These are phyloP conservation scores for Sporothrix brunneoviolacea DNA, from an alignment of 2,329 filamentous ascomycete species.

Conservation along the genomic window DNA sequence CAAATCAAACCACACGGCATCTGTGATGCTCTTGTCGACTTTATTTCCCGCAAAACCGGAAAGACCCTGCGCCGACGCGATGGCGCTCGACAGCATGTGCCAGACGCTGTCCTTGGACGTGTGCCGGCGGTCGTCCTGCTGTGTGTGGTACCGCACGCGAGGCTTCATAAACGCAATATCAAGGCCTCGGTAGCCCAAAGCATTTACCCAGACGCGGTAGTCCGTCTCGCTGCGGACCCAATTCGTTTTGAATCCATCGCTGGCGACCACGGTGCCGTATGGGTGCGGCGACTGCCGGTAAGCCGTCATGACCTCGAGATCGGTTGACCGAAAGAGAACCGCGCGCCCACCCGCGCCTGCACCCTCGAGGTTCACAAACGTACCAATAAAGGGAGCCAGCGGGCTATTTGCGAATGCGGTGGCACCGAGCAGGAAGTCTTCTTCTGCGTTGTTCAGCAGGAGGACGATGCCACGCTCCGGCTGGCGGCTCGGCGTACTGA, in stretches of 20 bases:
- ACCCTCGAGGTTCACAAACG: slow-evolving; percentile 91
- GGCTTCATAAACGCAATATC: slow-evolving; percentile 91
- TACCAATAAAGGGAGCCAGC: slow-evolving; percentile 70
- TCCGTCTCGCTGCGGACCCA: slow-evolving; percentile 83
- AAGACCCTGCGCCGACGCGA: slow-evolving; percentile 66
- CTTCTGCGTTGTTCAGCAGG: slow-evolving; percentile 91
- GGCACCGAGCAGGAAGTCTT: slow-evolving; percentile 85
- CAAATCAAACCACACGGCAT: slow-evolving; percentile 89
- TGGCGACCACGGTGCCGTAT: slow-evolving; percentile 75
- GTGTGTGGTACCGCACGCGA: slow-evolving; percentile 80
- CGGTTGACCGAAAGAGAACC: slow-evolving; percentile 79
- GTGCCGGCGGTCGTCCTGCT: slow-evolving; percentile 78
- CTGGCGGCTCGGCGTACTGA: slow-evolving; percentile 62
- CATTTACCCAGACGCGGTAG: slow-evolving; percentile 73
- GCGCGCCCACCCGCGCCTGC: slow-evolving; percentile 87
- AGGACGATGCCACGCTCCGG: slow-evolving; percentile 76
- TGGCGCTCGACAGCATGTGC: slow-evolving; percentile 88
- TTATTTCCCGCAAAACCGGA: slow-evolving; percentile 54
- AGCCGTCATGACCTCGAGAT: slow-evolving; percentile 74
- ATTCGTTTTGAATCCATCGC: slow-evolving; percentile 75
- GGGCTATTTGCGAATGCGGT: slow-evolving; percentile 78
- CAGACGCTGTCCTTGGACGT: slow-evolving; percentile 67
- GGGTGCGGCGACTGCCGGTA: slow-evolving; percentile 68
- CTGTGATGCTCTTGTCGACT: slow-evolving; percentile 58
- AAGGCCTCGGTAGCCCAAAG: slow-evolving; percentile 75